A percentile compares a stretch with the other conserved stretches of the same genome.
Conservation (phyloP, 768 basidiomycete genomes). For the Suillus subluteus region DNA sequence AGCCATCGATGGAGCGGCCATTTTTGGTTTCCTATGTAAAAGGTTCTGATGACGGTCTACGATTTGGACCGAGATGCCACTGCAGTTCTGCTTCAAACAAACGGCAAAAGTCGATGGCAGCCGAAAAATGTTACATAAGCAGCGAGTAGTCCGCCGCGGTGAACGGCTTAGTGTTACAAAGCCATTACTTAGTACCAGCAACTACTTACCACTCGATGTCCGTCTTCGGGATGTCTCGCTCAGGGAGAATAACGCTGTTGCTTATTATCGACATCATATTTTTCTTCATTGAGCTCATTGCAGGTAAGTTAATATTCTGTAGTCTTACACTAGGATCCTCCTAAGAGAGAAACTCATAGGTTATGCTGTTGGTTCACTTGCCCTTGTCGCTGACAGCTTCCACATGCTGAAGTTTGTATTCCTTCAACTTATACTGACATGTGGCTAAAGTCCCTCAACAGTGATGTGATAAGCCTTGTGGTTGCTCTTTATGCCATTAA, state of each 20-base stretch:
- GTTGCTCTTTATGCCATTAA: slow-evolving; percentile 97
- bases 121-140: slow-evolving; percentile 8
- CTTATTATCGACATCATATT: slow-evolving; percentile 85
- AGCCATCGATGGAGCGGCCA: slow-evolving; percentile 87
- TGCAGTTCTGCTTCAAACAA: not conserved
- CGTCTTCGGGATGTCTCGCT: slow-evolving; percentile 58
- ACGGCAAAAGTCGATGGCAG: not conserved
- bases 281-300: slow-evolving; percentile 85
- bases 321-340: not conserved
- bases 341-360: slow-evolving; percentile 45
- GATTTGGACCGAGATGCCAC: not conserved
- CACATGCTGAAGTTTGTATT: slow-evolving; percentile 94
- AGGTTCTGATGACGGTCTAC: not conserved
- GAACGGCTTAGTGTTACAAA: not conserved
- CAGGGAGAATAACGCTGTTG: slow-evolving; percentile 73
- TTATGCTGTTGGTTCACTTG: slow-evolving; percentile 94
- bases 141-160: not conserved
- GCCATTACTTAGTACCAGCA: not conserved
- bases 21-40: slow-evolving; percentile 26
- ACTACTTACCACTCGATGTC: not conserved
- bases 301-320: slow-evolving; percentile 50
- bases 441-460: slow-evolving; percentile 37
- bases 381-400: slow-evolving; percentile 95
- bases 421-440: not conserved
- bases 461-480: slow-evolving; percentile 94